phyloP scores from a whole-genome alignment of 495 filamentous ascomycete species.

The Aspergillus carlsbadensis region DNA sequence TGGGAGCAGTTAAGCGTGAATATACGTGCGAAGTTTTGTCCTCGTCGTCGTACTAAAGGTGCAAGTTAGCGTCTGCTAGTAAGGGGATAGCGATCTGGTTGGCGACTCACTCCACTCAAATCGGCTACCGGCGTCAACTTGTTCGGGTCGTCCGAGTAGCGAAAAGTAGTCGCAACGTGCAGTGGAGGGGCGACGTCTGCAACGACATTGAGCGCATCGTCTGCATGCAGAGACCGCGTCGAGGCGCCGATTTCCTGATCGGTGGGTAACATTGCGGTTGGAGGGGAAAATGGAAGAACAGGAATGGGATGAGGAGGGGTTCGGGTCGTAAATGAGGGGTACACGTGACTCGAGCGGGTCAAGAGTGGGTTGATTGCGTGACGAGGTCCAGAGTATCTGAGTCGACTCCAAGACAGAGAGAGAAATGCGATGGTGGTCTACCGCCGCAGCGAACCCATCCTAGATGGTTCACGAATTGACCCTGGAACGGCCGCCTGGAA shows the following conservation, averaged over 20 bases:
- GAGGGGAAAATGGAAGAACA: conserved; percentile 6
- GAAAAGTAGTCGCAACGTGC: conserved; percentile 85
- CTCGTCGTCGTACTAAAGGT: conserved; percentile 19
- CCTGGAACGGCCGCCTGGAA: conserved; percentile 49
- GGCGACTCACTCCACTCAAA: conserved; percentile 28
- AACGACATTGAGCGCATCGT: conserved; percentile 70
- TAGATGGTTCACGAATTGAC: conserved; percentile 45
- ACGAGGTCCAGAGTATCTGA: not conserved
- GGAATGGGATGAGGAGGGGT: not conserved
- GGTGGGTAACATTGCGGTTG: conserved; percentile 32
- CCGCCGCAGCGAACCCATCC: conserved; percentile 50
- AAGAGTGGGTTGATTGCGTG: not conserved
- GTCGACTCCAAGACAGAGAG: not conserved
- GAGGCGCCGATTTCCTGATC: conserved; percentile 36
- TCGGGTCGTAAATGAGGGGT: not conserved
- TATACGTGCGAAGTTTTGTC: conserved; percentile 57
- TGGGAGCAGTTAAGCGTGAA: conserved; percentile 73
- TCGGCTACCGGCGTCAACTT: conserved; percentile 51
- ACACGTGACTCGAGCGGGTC: conserved; percentile 3
- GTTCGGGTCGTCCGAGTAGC: conserved; percentile 70
- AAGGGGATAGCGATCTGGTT: not conserved
- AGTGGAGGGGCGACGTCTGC: conserved; percentile 81
- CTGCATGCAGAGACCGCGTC: conserved; percentile 82
- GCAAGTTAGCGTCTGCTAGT: not conserved
- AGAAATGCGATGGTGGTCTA: conserved; percentile 19